phyloP scores from a whole-genome alignment of 805 yeast genomes.

The Candida sithepensis region DNA sequence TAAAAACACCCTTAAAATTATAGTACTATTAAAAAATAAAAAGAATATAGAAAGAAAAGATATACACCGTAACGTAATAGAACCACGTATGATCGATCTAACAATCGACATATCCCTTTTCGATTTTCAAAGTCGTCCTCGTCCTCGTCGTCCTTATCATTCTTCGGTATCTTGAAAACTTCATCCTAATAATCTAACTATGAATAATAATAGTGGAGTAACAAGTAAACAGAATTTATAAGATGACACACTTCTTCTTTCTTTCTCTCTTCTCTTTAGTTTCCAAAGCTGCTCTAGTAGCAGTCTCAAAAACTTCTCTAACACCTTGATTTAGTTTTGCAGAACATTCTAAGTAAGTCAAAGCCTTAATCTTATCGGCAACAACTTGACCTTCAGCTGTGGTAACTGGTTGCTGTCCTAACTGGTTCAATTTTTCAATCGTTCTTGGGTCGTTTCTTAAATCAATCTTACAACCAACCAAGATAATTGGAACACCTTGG shows the following conservation, averaged over 20 bases:
- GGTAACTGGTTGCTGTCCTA: conserved; percentile 77
- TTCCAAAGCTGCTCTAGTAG: conserved; percentile 85
- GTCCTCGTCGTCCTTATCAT: not conserved
- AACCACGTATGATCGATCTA: not conserved
- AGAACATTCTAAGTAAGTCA: conserved; percentile 85
- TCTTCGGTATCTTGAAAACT: not conserved
- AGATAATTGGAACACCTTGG: conserved; percentile 87
- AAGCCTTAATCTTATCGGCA: conserved; percentile 86
- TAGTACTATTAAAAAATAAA: conserved; percentile 4
- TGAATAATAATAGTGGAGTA: conserved; percentile 5
- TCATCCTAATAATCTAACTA: not conserved
- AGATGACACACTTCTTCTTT: conserved; percentile 67
- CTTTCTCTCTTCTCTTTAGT: conserved; percentile 54
- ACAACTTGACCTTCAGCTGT: conserved; percentile 81
- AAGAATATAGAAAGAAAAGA: conserved; percentile 4
- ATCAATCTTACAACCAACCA: conserved; percentile 91
- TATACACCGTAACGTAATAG: not conserved
- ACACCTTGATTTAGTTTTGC: conserved; percentile 91
- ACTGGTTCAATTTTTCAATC: conserved; percentile 67
- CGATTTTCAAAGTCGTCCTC: not conserved
- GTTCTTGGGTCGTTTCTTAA: conserved; percentile 79
- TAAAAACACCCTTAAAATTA: conserved; percentile 14
- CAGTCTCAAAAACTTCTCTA: conserved; percentile 87
- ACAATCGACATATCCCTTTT: not conserved
- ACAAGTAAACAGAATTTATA: conserved; percentile 35